Evolutionary conservation across 169 alveolate genomes (phyloP).

Genomic region (Eimeria maxima): DNA sequence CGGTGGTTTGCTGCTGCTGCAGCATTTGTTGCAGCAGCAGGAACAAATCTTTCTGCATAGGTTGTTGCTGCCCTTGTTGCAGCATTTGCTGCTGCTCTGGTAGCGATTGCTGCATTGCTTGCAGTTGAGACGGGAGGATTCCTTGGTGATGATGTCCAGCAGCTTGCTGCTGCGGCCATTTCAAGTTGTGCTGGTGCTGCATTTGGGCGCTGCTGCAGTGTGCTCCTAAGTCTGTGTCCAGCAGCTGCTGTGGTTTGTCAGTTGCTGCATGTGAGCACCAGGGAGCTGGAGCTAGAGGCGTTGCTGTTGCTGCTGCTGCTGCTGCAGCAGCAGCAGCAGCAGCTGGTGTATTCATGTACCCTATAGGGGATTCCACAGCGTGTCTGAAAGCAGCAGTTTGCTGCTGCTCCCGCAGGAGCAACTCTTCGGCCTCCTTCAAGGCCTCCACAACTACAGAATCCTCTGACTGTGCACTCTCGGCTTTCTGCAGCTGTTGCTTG

Average conservation of each 20-base stretch:
- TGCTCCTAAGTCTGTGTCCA: background rate
- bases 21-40: conserved; percentile 35
- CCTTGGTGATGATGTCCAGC: background rate
- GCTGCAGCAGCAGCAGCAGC: conserved; percentile 39
- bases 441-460: conserved; percentile 31
- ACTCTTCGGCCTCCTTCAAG: conserved; percentile 51
- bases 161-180: background rate
- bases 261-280: background rate
- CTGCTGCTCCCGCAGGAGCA: conserved; percentile 43
- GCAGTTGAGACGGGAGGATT: background rate
- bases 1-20: background rate
- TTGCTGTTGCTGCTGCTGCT: conserved; percentile 15
- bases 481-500: background rate
- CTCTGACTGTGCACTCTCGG: background rate
- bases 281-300: background rate
- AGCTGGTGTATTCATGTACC: background rate
- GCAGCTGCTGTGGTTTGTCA: background rate
- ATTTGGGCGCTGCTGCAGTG: background rate
- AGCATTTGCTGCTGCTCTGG: conserved; percentile 6
- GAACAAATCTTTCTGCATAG: background rate
- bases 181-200: background rate
- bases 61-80: conserved; percentile 52
- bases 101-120: background rate
- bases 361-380: conserved; percentile 5
- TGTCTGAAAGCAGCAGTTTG: conserved; percentile 5